These are phyloP conservation scores for Botryotinia calthae DNA, from an alignment of 2,329 filamentous ascomycete species.

Conservation along the genomic window DNA sequence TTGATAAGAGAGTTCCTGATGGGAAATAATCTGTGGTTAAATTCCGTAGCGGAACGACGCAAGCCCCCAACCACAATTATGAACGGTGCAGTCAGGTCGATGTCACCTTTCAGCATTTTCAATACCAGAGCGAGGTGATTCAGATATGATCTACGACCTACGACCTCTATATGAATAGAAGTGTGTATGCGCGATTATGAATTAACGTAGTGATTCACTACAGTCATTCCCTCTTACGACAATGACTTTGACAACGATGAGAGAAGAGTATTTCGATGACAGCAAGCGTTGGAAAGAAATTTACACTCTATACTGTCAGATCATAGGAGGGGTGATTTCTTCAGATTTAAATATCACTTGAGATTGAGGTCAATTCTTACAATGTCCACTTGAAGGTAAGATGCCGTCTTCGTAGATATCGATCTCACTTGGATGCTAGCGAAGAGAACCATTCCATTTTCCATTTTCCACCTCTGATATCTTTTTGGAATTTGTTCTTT, in stretches of 20 bases:
- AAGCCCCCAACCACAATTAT: background rate
- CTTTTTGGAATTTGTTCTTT: background rate
- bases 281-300: background rate
- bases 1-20: background rate
- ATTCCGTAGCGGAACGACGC: background rate
- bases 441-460: background rate
- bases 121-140: background rate
- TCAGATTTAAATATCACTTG: background rate
- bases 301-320: too few relatives aligned
- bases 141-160: background rate
- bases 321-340: rapidly evolving
- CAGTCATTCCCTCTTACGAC: background rate
- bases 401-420: background rate
- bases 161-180: background rate
- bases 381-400: background rate
- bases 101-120: background rate
- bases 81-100: background rate
- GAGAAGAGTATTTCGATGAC: background rate
- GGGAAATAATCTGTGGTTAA: background rate
- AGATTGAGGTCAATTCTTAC: background rate
- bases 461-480: background rate
- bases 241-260: background rate
- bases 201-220: background rate
- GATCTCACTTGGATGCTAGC: background rate
- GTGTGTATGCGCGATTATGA: background rate